Percentiles rank a stretch among this genome's conserved stretches.
phyloP scores from a whole-genome alignment of 345 rosid species.

The Murraya koenigii region DNA sequence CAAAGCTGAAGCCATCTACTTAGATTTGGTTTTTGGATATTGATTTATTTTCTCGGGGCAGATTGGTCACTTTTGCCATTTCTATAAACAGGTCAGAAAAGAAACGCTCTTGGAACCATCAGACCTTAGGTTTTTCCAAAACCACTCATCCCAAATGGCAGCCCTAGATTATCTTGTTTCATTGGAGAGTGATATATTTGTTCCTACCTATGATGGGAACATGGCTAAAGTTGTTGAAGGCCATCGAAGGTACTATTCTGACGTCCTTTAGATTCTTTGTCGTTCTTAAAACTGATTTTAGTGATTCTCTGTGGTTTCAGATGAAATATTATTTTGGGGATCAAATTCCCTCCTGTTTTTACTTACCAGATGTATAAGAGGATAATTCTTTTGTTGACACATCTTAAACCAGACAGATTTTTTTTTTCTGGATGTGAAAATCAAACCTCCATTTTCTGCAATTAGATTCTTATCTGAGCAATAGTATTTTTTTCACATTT shows the following conservation, averaged over 20 bases:
- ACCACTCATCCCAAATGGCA: conserved; percentile 90
- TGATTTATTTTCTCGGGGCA: not conserved
- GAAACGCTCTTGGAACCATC: conserved; percentile 70
- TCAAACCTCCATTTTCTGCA: not conserved
- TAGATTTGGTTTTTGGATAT: not conserved
- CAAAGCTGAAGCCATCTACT: conserved; percentile 10
- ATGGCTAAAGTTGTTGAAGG: conserved; percentile 99
- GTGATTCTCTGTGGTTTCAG: conserved; percentile 13
- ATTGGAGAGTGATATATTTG: conserved; percentile 88
- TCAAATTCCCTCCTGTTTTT: conserved; percentile 8
- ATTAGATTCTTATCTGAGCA: not conserved
- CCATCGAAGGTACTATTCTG: conserved; percentile 72
- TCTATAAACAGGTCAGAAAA: conserved; percentile 67
- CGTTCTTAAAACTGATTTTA: not conserved
- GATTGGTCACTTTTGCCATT: not conserved
- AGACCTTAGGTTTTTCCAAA: conserved; percentile 71
- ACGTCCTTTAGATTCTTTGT: not conserved
- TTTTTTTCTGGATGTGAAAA: conserved; percentile 13
- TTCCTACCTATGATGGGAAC: conserved; percentile 96
- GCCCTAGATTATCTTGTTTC: conserved; percentile 95
- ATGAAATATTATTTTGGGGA: conserved; percentile 15
- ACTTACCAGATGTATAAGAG: not conserved
- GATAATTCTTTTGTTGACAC: conserved; percentile 11
- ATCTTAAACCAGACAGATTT: conserved; percentile 1
- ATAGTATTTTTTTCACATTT: not conserved